A percentile compares a stretch with the other conserved stretches of the same genome.
Conservation (phyloP, 1,139 yeast species). For the Saccharomyces hybrid region DNA sequence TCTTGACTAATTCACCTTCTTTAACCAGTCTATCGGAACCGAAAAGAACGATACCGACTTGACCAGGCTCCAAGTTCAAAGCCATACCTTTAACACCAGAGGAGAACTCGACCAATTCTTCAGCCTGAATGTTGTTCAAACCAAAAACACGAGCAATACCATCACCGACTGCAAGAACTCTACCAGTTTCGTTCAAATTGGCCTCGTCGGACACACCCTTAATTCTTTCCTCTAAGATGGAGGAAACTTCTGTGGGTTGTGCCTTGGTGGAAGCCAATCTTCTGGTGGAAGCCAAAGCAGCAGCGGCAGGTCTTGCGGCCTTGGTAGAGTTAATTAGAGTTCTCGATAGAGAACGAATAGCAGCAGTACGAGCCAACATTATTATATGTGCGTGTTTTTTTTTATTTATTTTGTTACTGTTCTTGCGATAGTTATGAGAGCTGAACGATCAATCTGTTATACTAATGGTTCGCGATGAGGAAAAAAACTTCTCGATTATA, state of each 20-base stretch:
- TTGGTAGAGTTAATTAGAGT: constrained; percentile 50
- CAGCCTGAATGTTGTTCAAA: constrained; percentile 99
- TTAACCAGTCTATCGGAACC: constrained; percentile 98
- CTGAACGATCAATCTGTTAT: not conserved
- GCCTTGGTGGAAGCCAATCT: constrained; percentile 96
- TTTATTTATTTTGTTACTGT: not conserved
- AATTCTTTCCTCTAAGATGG: constrained; percentile 98
- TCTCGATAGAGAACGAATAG: constrained; percentile 76
- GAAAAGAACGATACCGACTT: constrained; percentile 99
- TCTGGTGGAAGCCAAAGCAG: constrained; percentile 36
- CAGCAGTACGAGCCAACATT: constrained; percentile 74
- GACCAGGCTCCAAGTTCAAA: constrained; percentile 99
- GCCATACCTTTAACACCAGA: constrained; percentile 99
- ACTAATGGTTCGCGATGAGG: not conserved
- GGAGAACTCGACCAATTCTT: constrained; percentile 98
- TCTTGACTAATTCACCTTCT: constrained; percentile 99
- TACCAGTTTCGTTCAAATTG: constrained; percentile 98
- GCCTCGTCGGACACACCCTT: constrained; percentile 98
- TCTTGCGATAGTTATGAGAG: not conserved
- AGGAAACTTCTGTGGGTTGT: constrained; percentile 98
- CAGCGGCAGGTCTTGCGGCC: constrained; percentile 67
- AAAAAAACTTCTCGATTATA: not conserved
- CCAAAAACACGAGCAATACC: constrained; percentile 99
- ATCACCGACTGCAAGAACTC: constrained; percentile 98
- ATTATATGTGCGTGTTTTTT: not conserved